phyloP scores from a whole-genome alignment of 768 basidiomycete genomes.

The Tylopilus plumbeoviolaceoides region DNA sequence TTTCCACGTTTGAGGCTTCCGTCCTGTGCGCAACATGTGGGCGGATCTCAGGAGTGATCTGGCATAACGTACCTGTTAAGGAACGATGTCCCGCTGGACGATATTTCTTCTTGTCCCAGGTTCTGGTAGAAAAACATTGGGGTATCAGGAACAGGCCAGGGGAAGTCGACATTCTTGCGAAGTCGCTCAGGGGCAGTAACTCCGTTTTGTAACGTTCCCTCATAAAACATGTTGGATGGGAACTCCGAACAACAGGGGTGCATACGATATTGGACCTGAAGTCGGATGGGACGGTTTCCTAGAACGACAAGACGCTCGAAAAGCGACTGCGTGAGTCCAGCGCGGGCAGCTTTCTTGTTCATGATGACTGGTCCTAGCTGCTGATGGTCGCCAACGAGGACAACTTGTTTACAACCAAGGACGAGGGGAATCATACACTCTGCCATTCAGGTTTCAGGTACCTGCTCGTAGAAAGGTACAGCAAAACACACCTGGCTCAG shows the following conservation, averaged over 20 bases:
- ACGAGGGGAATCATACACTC: slow-evolving; percentile 99
- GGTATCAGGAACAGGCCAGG: slow-evolving; percentile 95
- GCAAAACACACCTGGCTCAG: slow-evolving; percentile 74
- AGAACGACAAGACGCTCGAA: slow-evolving; percentile 97
- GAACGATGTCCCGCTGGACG: slow-evolving; percentile 97
- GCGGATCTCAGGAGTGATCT: background rate
- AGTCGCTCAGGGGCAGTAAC: slow-evolving; percentile 97
- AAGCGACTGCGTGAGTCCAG: slow-evolving; percentile 94
- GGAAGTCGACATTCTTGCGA: slow-evolving; percentile 98
- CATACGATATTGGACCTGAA: slow-evolving; percentile 99
- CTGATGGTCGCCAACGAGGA: slow-evolving; percentile 93
- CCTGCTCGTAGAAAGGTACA: background rate
- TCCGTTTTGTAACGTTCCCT: slow-evolving; percentile 97
- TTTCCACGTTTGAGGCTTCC: slow-evolving; percentile 98
- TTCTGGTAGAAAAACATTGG: slow-evolving; percentile 99
- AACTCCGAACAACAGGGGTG: slow-evolving; percentile 99
- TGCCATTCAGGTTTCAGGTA: slow-evolving; percentile 30
- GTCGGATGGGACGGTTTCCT: slow-evolving; percentile 92
- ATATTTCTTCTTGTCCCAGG: slow-evolving; percentile 97
- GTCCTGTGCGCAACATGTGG: slow-evolving; percentile 52
- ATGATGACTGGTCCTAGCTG: slow-evolving; percentile 99
- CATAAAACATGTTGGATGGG: slow-evolving; percentile 99
- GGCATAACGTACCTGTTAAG: slow-evolving; percentile 65
- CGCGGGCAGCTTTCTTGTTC: slow-evolving; percentile 99
- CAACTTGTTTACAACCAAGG: slow-evolving; percentile 97